phyloP scores from a whole-genome alignment of 805 yeast genomes.

The Metschnikowia kofuensis region DNA sequence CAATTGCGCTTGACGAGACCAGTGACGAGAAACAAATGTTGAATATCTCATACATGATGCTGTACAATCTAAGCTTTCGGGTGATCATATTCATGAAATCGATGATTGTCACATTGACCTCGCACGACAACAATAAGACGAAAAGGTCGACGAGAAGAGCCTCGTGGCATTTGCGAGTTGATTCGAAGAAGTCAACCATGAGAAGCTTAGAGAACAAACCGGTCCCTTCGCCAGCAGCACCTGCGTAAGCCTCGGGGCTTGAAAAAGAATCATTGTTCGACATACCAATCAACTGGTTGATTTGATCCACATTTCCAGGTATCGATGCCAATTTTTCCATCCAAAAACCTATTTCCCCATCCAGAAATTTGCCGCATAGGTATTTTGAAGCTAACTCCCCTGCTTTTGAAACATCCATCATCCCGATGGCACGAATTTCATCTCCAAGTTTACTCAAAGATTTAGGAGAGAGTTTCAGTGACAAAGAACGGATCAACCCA shows the following conservation, averaged over 20 bases:
- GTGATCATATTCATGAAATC: constrained; percentile 24
- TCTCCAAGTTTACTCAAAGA: constrained; percentile 25
- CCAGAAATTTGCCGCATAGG: constrained; percentile 25
- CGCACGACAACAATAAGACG: constrained; percentile 32
- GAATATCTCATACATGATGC: constrained; percentile 23
- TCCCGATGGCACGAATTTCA: constrained; percentile 12
- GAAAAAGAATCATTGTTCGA: not conserved
- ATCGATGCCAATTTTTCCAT: constrained; percentile 24
- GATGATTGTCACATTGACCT: constrained; percentile 27
- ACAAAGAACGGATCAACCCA: constrained; percentile 21
- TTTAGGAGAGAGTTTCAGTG: constrained; percentile 27
- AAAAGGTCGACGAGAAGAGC: constrained; percentile 27
- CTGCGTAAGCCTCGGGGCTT: constrained; percentile 1
- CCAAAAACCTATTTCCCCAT: constrained; percentile 20
- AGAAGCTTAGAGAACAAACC: constrained; percentile 24
- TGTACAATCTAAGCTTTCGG: constrained; percentile 25
- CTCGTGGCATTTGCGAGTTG: constrained; percentile 29
- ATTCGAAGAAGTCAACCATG: constrained; percentile 26
- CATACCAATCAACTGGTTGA: constrained; percentile 22
- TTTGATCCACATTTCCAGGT: constrained; percentile 24
- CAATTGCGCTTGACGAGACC: constrained; percentile 15
- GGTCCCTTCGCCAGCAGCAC: constrained; percentile 14
- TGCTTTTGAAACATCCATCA: constrained; percentile 18
- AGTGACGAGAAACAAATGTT: constrained; percentile 24
- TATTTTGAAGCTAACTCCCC: constrained; percentile 23